These are phyloP conservation scores for Chloropicon primus DNA, from an alignment of 139 green algal genomes.

Conservation along the genomic window DNA sequence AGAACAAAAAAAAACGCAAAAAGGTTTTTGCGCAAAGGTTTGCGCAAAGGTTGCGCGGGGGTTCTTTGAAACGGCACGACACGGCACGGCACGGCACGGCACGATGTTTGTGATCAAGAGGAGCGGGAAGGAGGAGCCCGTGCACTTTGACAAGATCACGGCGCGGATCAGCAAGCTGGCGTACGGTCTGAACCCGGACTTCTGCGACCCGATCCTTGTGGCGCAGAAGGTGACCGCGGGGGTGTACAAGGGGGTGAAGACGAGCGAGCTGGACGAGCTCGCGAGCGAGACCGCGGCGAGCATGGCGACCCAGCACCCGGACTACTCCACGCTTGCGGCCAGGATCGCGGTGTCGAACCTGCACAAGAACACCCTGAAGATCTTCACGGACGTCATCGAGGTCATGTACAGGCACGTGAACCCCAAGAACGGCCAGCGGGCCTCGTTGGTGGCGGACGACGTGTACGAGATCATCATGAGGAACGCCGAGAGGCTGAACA, in stretches of 20 bases:
- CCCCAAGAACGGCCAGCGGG: slow-evolving; percentile 63
- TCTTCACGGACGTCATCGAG: slow-evolving; percentile 84
- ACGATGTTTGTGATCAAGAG: slow-evolving; percentile 90
- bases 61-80: too few species aligned
- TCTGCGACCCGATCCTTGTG: slow-evolving; percentile 90
- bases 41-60: too few species aligned
- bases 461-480: slow-evolving; percentile 78
- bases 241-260: slow-evolving; percentile 95
- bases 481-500: slow-evolving; percentile 77
- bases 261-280: slow-evolving; percentile 92
- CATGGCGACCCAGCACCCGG: slow-evolving; percentile 90
- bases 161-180: slow-evolving; percentile 86
- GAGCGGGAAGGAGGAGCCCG: slow-evolving; percentile 68
- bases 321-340: slow-evolving; percentile 96
- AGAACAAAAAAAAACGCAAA: too few species aligned
- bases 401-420: slow-evolving; percentile 86
- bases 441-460: slow-evolving; percentile 76
- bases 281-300: slow-evolving; percentile 94
- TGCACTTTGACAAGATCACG: slow-evolving; percentile 99
- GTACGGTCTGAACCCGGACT: slow-evolving; percentile 89
- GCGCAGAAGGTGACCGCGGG: slow-evolving; percentile 91
- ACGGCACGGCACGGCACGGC: too few species aligned
- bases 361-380: slow-evolving; percentile 98
- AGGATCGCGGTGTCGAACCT: slow-evolving; percentile 98
- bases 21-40: too few species aligned